phyloP scores from a whole-genome alignment of 2,329 filamentous ascomycete genomes.

The Ilyonectria destructans region DNA sequence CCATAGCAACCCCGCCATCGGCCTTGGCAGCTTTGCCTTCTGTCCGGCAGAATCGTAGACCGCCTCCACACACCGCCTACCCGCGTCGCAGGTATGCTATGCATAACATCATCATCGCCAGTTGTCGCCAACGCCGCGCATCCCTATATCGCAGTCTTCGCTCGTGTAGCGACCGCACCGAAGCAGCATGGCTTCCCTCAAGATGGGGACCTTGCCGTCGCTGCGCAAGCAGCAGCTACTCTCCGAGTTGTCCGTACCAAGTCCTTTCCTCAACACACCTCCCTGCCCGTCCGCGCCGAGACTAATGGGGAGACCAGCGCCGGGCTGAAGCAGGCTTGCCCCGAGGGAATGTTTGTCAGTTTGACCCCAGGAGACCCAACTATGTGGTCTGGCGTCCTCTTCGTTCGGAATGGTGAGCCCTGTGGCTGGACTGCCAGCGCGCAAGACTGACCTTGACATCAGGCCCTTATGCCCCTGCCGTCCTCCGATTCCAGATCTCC shows the following conservation, averaged over 20 bases:
- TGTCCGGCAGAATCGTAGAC: slow-evolving; percentile 51
- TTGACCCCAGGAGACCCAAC: slow-evolving; percentile 86
- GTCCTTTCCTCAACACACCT: slow-evolving; percentile 17
- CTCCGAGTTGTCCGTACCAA: slow-evolving; percentile 81
- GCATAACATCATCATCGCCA: slow-evolving; percentile 8
- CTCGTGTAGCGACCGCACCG: neutral
- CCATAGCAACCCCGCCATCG: slow-evolving; percentile 45
- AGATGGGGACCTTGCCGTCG: slow-evolving; percentile 66
- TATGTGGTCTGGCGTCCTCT: slow-evolving; percentile 92
- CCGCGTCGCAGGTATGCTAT: slow-evolving; percentile 2
- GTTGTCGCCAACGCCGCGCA: neutral
- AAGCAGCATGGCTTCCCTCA: slow-evolving; percentile 60
- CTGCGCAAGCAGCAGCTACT: slow-evolving; percentile 83
- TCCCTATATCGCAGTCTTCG: neutral
- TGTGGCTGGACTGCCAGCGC: no score
- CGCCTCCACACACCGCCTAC: slow-evolving; percentile 49
- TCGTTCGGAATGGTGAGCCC: slow-evolving; percentile 86
- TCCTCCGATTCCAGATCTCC: slow-evolving; percentile 91
- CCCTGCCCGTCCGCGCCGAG: slow-evolving; percentile 19
- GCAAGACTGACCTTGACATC: slow-evolving; percentile 10
- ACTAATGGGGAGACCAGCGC: slow-evolving; percentile 68
- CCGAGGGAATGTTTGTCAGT: slow-evolving; percentile 89
- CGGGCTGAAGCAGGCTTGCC: slow-evolving; percentile 85
- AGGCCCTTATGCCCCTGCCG: slow-evolving; percentile 92
- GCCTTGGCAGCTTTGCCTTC: slow-evolving; percentile 24